These are phyloP conservation scores for Sugiyamaella floridensis DNA, from an alignment of 805 yeast genomes.

Conservation along the genomic window DNA sequence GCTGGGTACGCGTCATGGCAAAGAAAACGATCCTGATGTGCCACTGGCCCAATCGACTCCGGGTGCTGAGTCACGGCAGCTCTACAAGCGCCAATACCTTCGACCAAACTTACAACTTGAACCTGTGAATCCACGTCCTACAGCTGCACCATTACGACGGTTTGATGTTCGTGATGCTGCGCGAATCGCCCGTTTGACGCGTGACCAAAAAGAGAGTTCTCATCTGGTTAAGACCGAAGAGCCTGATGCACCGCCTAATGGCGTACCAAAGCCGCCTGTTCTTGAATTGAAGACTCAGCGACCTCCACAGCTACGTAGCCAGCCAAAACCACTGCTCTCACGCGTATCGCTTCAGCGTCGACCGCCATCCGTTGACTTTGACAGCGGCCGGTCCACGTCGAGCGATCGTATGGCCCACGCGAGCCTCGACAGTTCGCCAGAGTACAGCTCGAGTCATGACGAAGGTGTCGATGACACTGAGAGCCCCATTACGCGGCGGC, in stretches of 20 bases:
- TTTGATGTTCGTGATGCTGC: neutral
- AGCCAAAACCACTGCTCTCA: no score
- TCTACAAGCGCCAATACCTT: neutral
- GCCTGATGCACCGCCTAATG: no score
- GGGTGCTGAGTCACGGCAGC: neutral
- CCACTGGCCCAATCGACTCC: neutral
- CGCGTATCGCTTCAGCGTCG: neutral
- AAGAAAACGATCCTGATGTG: neutral
- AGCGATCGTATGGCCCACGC: no score
- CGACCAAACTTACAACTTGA: neutral
- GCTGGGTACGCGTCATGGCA: neutral
- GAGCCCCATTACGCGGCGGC: conserved; percentile 12
- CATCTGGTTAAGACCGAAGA: no score
- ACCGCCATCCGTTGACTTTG: neutral
- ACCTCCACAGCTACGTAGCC: no score
- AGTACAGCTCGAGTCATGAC: neutral
- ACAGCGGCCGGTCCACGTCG: neutral
- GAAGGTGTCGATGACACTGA: conserved; percentile 5
- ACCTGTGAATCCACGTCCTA: neutral
- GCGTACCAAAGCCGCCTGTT: no score
- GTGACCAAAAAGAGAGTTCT: neutral
- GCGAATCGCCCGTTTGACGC: neutral
- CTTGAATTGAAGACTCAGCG: no score
- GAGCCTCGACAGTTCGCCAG: neutral
- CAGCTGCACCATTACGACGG: neutral